Base-by-base conservation (phyloP, 805 yeast genomes). In the Maudiozyma saulgeensis region DNA sequence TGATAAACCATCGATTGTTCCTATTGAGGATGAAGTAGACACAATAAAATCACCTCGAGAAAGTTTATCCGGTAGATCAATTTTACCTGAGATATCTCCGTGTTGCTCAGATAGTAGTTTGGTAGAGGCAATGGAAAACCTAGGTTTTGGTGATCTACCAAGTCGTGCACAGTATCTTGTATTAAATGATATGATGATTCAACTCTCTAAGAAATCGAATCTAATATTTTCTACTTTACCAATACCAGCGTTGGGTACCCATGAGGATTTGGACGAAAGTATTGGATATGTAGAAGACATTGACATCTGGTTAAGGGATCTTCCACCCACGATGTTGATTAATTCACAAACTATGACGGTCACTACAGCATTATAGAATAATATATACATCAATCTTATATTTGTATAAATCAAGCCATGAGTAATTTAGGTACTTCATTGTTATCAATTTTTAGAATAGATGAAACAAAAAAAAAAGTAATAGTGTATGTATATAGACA, bases 271-370 rank as follows among this genome's bases (percentile, higher is more conserved):
- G 44, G 74, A 71, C 5, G 90, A 81, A 19, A 79, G 95, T 47
- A 67, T 80, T 41, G 88, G 85, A 35, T 91, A 89, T 62, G 79
- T 86, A 15, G 80, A 81, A 49, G 82, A 83, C 56, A 70, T 91
- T 46, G 84, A 89, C 44, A 66, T 85, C 6, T 87, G 96, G 93
- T 74, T 91, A 49, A 78, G 80, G 42, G 87, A 78, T 4, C 68
- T 93, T 39, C 96, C 96, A 0, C 96, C 98, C 0, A 75, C 80
- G 1, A 63, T 93, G 63, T 67, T 93, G 53, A 75, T 93, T 48
- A 91, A 93, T 61, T 87, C 97, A 0, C 95, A 88, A 69, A 84
- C 96, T 0, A 89, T 93, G 74, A 93, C 99, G 0, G 99, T 91
- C 2, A 91, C 99, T 0, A 90, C 97, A 6, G 93, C 96, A 34